A percentile compares a stretch with the other conserved stretches of the same genome.
Evolutionary conservation across 306 rosid species (phyloP).

Genomic region (Adenanthera pavonina): DNA sequence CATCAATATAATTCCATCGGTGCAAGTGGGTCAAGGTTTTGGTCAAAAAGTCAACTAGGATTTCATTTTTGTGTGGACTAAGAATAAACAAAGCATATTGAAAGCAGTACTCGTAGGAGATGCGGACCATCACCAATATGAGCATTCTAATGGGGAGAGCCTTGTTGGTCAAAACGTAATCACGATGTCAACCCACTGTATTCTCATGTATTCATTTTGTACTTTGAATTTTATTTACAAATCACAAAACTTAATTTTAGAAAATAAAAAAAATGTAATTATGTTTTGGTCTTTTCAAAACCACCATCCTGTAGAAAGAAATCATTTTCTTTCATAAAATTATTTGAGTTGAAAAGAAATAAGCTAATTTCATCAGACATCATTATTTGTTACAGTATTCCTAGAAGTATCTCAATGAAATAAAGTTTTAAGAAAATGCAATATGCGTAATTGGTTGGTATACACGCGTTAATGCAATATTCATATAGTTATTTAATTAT

Average conservation of each 20-base stretch:
- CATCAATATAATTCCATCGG: conserved; percentile 4
- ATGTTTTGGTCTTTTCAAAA: background rate
- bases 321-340: background rate
- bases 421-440: background rate
- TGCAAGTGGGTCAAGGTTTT: conserved; percentile 48
- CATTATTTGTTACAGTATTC: background rate
- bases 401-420: background rate
- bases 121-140: conserved; percentile 40
- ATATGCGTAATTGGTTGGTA: background rate
- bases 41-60: conserved; percentile 49
- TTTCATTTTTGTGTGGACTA: conserved; percentile 49
- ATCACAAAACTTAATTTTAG: background rate
- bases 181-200: conserved; percentile 43
- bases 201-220: conserved; percentile 32
- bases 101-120: conserved; percentile 36
- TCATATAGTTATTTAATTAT: background rate
- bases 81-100: conserved; percentile 25
- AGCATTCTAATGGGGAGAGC: conserved; percentile 41
- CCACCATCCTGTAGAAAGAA: background rate
- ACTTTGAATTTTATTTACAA: conserved; percentile 3
- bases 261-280: background rate
- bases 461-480: background rate
- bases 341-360: background rate
- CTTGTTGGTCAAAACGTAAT: conserved; percentile 52
- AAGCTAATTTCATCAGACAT: background rate